Conservation (phyloP, 2,329 filamentous ascomycete genomes). For the Apiospora rasikravindrae region DNA sequence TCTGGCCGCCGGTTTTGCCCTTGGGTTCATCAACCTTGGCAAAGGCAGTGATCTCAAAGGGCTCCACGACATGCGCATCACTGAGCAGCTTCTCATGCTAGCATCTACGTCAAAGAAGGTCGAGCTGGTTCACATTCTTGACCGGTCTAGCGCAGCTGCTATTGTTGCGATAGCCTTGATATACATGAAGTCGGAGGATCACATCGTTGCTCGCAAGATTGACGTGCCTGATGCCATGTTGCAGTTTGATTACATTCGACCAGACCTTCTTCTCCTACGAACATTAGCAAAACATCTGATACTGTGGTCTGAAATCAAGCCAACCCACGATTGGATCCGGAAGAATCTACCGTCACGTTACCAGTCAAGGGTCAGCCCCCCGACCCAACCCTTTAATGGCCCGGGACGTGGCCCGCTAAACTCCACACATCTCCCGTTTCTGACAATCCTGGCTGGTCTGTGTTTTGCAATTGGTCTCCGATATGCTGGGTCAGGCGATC, state of each 20-base stretch:
- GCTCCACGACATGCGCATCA: slow-evolving; percentile 90
- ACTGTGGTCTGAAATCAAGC: slow-evolving; percentile 84
- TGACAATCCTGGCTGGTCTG: slow-evolving; percentile 87
- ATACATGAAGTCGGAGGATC: slow-evolving; percentile 96
- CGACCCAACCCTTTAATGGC: slow-evolving; percentile 51
- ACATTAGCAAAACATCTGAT: slow-evolving; percentile 91
- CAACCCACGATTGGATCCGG: slow-evolving; percentile 76
- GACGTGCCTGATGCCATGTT: slow-evolving; percentile 88
- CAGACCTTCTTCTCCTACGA: slow-evolving; percentile 88
- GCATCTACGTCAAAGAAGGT: slow-evolving; percentile 91
- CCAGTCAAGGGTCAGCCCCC: slow-evolving; percentile 64
- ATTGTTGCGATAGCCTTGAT: slow-evolving; percentile 89
- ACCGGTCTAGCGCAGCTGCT: slow-evolving; percentile 91
- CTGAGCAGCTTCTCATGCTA: slow-evolving; percentile 83
- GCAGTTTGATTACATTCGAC: slow-evolving; percentile 94
- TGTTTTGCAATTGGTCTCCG: slow-evolving; percentile 80
- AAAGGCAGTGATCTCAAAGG: slow-evolving; percentile 88
- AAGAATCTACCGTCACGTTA: slow-evolving; percentile 75
- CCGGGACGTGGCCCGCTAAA: slow-evolving; percentile 53
- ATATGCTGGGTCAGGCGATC: slow-evolving; percentile 74
- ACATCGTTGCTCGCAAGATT: slow-evolving; percentile 85
- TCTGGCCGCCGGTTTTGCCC: slow-evolving; percentile 87
- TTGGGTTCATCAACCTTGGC: slow-evolving; percentile 93
- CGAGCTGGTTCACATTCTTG: slow-evolving; percentile 88
- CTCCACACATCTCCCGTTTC: slow-evolving; percentile 88